Conservation (phyloP, 371 early-diverging fungal species). For the Hamiltosporidium tvaerminnensis region DNA sequence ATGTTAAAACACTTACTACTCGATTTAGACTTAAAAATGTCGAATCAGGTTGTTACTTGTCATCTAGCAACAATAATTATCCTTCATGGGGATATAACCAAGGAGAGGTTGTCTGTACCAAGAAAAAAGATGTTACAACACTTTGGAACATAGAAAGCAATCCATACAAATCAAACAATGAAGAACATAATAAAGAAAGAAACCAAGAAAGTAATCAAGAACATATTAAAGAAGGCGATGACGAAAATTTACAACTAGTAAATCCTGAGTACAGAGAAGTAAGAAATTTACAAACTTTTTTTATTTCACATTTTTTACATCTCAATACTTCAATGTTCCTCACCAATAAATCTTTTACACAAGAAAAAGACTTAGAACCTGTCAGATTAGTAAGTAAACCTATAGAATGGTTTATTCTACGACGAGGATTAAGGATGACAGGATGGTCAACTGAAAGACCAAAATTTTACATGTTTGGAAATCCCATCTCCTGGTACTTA, state of each 20-base stretch:
- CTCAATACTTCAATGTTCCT: conserved; percentile 88
- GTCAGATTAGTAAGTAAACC: conserved; percentile 71
- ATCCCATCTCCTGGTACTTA: conserved; percentile 84
- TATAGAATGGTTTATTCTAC: conserved; percentile 75
- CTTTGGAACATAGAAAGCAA: conserved; percentile 93
- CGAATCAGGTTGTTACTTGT: conserved; percentile 64
- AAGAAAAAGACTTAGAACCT: conserved; percentile 77
- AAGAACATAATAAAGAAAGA: not conserved
- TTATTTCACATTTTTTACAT: conserved; percentile 71
- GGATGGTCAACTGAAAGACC: conserved; percentile 71
- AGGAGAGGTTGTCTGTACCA: conserved; percentile 71
- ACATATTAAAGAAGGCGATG: conserved; percentile 2
- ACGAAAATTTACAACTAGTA: not conserved
- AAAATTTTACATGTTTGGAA: conserved; percentile 83
- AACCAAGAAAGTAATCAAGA: not conserved
- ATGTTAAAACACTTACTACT: conserved; percentile 62
- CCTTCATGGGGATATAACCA: conserved; percentile 97
- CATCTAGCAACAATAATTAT: conserved; percentile 61
- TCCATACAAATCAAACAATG: not conserved
- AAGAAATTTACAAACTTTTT: conserved; percentile 57
- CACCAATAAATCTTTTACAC: conserved; percentile 82
- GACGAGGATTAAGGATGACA: conserved; percentile 81
- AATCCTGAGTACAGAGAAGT: conserved; percentile 24
- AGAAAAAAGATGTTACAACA: conserved; percentile 56
- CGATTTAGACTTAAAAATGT: conserved; percentile 68